A percentile compares a stretch with the other conserved stretches of the same genome.
Conservation (phyloP, 306 rosid genomes). For the Clitoria ternatea region DNA sequence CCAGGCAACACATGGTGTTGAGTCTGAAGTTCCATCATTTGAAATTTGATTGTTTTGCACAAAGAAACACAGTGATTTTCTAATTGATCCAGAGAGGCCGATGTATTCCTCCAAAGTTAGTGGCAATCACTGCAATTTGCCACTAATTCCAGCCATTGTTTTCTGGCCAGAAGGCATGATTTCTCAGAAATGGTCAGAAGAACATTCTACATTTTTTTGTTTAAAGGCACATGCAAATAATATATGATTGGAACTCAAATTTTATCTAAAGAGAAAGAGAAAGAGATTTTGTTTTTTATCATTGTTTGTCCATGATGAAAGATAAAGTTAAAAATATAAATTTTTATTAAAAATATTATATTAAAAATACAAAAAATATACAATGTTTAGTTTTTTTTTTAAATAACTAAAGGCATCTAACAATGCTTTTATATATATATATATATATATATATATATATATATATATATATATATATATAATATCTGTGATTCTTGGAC, state of each 20-base stretch:
- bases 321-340: too few species aligned
- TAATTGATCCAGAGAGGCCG: neutral
- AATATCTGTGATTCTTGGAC: too few species aligned
- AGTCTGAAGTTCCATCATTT: conserved; percentile 72
- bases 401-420: too few species aligned
- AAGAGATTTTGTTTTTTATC: neutral
- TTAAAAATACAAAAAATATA: too few species aligned
- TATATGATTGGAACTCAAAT: neutral
- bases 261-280: neutral
- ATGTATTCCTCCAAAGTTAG: neutral
- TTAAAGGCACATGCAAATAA: neutral
- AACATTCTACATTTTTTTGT: neutral
- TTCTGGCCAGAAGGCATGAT: neutral
- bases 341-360: too few species aligned
- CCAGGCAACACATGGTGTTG: conserved; percentile 52
- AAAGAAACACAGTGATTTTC: neutral
- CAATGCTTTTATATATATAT: too few species aligned
- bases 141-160: neutral
- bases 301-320: neutral
- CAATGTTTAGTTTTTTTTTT: too few species aligned
- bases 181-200: neutral
- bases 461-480: too few species aligned
- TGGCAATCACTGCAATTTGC: neutral
- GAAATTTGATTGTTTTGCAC: conserved; percentile 43
- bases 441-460: too few species aligned